Conservation (phyloP, 192 early-diverging fungal genomes). For the Backusella tarrabulga region DNA sequence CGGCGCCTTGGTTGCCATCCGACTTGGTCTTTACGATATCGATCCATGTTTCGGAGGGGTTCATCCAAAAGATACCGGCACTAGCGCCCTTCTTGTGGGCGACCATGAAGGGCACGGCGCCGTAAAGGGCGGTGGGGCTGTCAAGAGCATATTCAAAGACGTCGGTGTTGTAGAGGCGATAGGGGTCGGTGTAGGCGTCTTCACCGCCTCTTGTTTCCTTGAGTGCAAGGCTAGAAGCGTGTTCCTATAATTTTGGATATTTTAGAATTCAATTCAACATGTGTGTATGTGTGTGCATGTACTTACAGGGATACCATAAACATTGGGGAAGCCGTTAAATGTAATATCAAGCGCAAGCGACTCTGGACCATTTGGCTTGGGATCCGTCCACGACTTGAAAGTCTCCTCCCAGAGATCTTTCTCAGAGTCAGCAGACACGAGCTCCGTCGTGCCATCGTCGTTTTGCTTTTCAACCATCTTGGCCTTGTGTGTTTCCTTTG, state of each 20-base stretch:
- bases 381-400: conserved; percentile 86
- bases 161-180: conserved; percentile 95
- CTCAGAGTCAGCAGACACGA: conserved; percentile 42
- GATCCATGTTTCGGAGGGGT: conserved; percentile 97
- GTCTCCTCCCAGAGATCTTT: conserved; percentile 79
- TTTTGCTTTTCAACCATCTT: conserved; percentile 42
- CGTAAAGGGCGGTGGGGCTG: conserved; percentile 97
- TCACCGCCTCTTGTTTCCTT: conserved; percentile 80
- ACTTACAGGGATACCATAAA: conserved; percentile 88
- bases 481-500: conserved; percentile 47
- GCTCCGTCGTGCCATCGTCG: conserved; percentile 32
- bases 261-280: not conserved
- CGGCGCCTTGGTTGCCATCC: conserved; percentile 8
- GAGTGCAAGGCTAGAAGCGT: conserved; percentile 82
- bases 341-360: conserved; percentile 92
- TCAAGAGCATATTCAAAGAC: conserved; percentile 97
- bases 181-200: conserved; percentile 84
- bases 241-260: conserved; percentile 52
- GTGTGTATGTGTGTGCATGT: not conserved
- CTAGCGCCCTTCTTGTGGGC: conserved; percentile 77
- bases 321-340: conserved; percentile 82
- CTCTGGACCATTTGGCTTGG: conserved; percentile 92
- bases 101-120: conserved; percentile 91
- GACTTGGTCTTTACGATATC: conserved; percentile 77
- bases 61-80: conserved; percentile 89